Evolutionary conservation across 2,329 filamentous ascomycete genomes (phyloP).

Genomic region (Fusarium circinatum): DNA sequence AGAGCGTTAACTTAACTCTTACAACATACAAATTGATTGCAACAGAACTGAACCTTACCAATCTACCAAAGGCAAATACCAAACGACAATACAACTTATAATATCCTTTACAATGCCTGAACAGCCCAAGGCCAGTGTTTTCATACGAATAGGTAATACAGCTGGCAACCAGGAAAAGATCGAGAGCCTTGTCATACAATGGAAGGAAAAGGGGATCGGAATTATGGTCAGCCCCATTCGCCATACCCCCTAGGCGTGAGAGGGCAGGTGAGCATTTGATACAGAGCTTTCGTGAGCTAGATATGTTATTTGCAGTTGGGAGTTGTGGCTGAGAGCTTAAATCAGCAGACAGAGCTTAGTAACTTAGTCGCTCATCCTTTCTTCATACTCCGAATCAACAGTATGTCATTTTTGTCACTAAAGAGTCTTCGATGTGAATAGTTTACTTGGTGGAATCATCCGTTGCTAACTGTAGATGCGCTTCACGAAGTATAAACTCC

Average conservation of each 20-base stretch:
- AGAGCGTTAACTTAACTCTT: not conserved
- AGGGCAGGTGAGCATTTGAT: too few relatives aligned
- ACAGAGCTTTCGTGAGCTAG: too few relatives aligned
- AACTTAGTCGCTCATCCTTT: too few relatives aligned
- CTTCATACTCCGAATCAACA: too few relatives aligned
- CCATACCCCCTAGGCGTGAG: fast-evolving
- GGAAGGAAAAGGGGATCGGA: fast-evolving
- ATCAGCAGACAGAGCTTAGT: too few relatives aligned
- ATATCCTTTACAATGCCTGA: not conserved
- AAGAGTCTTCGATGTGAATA: too few relatives aligned
- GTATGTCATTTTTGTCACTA: too few relatives aligned
- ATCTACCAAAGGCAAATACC: not conserved
- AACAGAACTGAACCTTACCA: not conserved
- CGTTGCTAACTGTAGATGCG: too few relatives aligned
- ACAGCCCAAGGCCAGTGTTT: not conserved
- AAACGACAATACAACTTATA: not conserved
- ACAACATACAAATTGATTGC: not conserved
- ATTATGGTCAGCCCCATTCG: not conserved
- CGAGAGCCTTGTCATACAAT: not conserved
- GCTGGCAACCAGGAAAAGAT: not conserved
- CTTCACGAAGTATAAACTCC: too few relatives aligned
- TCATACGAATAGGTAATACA: fast-evolving
- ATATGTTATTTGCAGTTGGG: too few relatives aligned
- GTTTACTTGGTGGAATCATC: too few relatives aligned
- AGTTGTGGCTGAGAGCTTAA: too few relatives aligned